phyloP scores from a whole-genome alignment of 768 basidiomycete species.

The Serendipita sp. region DNA sequence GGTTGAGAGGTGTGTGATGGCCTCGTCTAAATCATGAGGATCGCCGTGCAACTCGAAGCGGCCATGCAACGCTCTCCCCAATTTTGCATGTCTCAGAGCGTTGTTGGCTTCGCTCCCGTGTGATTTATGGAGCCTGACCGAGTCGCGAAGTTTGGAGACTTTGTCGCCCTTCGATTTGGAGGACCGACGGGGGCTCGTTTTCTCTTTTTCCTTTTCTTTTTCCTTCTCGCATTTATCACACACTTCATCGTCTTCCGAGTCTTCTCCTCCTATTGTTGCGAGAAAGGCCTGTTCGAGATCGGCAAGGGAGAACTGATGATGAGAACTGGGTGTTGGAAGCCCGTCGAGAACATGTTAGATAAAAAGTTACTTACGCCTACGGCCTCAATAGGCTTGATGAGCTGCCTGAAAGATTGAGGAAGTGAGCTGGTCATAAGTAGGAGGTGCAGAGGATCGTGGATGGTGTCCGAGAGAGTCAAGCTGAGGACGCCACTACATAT shows the following conservation, averaged over 20 bases:
- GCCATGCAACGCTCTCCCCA: neutral
- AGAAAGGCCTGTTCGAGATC: constrained; percentile 1
- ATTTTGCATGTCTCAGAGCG: constrained; percentile 1
- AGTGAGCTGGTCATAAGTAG: neutral
- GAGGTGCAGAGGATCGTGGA: neutral
- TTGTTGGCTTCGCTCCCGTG: constrained; percentile 1
- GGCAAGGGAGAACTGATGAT: neutral
- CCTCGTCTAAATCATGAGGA: constrained; percentile 4
- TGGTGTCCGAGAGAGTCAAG: neutral
- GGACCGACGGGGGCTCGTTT: neutral
- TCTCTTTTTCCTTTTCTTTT: neutral
- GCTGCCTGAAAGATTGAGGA: constrained; percentile 1
- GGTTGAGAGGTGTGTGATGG: neutral
- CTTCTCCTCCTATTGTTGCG: constrained; percentile 2
- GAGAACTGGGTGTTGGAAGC: neutral
- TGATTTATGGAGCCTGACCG: neutral
- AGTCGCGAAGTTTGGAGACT: constrained; percentile 1
- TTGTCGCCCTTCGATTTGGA: neutral
- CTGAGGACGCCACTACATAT: neutral
- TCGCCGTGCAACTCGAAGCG: neutral
- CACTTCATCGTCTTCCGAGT: neutral
- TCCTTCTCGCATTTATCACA: constrained; percentile 2
- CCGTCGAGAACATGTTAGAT: neutral
- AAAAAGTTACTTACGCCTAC: neutral
- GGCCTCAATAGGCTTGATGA: constrained; percentile 1